Evolutionary conservation across 2,329 filamentous ascomycete species (phyloP).

Genomic region (Neofusicoccum ribis): DNA sequence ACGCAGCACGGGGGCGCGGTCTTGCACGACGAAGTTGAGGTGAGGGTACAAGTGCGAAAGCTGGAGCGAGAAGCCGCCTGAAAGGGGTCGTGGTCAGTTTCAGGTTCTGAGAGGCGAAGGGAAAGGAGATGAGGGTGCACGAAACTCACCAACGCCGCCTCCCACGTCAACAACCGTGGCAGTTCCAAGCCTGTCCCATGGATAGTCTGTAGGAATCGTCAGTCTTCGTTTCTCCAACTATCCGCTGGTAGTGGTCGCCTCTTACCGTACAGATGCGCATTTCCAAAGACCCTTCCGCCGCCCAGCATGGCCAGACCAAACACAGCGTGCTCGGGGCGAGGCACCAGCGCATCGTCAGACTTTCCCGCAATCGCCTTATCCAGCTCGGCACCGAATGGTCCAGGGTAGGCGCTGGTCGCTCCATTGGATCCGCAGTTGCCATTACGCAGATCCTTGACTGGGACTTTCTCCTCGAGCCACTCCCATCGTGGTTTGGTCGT

Average conservation of each 20-base stretch:
- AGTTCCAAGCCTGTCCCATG: conserved; percentile 27
- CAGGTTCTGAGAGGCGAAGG: neutral
- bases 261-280: conserved; percentile 29
- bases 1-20: conserved; percentile 32
- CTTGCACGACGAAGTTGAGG: conserved; percentile 40
- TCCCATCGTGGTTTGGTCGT: conserved; percentile 36
- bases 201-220: conserved; percentile 28
- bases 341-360: conserved; percentile 20
- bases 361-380: conserved; percentile 5
- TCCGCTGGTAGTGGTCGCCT: no score
- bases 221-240: no score
- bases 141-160: conserved; percentile 31
- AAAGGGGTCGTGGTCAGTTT: no score
- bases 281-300: conserved; percentile 29
- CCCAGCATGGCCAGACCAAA: conserved; percentile 34
- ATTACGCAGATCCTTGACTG: conserved; percentile 16
- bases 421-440: conserved; percentile 4
- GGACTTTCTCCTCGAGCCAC: conserved; percentile 36
- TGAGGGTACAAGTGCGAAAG: conserved; percentile 35
- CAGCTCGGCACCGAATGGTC: conserved; percentile 26
- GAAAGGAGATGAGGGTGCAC: neutral
- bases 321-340: conserved; percentile 28
- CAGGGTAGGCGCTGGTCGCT: conserved; percentile 25
- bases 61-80: conserved; percentile 31
- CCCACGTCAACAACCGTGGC: conserved; percentile 32